A percentile compares a stretch with the other conserved stretches of the same genome.
These are phyloP conservation scores for Endoconidiophora polonica DNA, from an alignment of 2,329 filamentous ascomycete genomes.

Conservation along the genomic window DNA sequence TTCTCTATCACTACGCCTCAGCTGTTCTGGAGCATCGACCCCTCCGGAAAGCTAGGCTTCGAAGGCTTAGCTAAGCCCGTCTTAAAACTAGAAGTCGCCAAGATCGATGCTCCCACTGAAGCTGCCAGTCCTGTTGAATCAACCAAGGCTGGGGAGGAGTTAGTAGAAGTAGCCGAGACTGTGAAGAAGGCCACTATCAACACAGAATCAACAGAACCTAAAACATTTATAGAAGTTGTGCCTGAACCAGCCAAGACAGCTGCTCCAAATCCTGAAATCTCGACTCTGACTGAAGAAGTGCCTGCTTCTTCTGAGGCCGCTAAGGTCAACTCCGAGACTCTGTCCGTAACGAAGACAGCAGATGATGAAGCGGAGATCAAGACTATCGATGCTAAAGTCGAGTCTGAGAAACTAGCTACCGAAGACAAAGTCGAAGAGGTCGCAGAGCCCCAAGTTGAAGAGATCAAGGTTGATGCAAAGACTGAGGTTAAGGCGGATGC, in stretches of 20 bases:
- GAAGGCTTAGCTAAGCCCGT: conserved; percentile 17
- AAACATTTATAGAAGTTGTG: background rate
- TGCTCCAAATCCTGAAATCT: background rate
- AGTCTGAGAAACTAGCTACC: background rate
- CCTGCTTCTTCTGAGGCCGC: background rate
- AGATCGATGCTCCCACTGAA: background rate
- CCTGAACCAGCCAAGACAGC: background rate
- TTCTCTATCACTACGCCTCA: conserved; percentile 31
- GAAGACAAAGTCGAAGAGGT: background rate
- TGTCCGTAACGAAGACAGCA: too few species aligned
- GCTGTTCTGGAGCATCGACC: conserved; percentile 36
- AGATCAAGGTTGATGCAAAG: conserved; percentile 10
- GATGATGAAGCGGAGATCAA: too few species aligned
- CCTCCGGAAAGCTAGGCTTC: conserved; percentile 28
- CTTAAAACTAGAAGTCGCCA: background rate
- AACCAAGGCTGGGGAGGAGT: background rate
- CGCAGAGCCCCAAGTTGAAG: background rate
- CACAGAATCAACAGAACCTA: background rate
- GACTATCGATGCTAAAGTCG: background rate
- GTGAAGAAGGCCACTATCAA: background rate
- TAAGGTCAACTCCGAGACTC: background rate
- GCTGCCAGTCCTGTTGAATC: background rate
- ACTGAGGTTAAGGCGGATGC: background rate
- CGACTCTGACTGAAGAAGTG: background rate
- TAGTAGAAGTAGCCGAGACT: background rate